Base-by-base conservation (phyloP, 306 rosid species). In the Carpinus viminea region DNA sequence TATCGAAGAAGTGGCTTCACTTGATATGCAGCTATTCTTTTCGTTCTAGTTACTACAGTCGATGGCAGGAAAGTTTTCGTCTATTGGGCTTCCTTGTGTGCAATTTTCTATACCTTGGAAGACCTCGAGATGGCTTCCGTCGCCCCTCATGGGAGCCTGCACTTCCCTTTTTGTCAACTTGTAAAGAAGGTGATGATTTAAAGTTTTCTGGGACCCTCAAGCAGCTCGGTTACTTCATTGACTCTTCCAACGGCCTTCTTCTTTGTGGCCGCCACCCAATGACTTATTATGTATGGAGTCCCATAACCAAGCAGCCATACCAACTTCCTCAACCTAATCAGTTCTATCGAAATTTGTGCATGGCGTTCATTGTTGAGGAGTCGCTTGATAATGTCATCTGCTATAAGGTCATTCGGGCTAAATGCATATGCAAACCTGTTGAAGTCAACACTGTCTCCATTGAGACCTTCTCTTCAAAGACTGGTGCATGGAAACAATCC, bases 101-200 rank as follows among this genome's bases (percentile, higher is more conserved):
- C 88, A 90, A 90, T 77, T 80, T 74, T 76, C 75, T 87, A 20
- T 92, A 92, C 74, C 90, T 92, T 62, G 88, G 88, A 70, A 86
- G 89, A 75, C 90, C 87, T 15, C 77, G 89, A 7, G 84, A 89
- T 51, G 92, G 94, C 43, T 75, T 65, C 46, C 80, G 77, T 10
- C 93, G 96, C 20, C 93, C 97, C 9, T n/a, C 65, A 31, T 86
- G 76, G 53, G 96, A 92, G 80, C 97, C 91, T 66, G 87, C 93
- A 26, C 87, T 92, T 74, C 90, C 90, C 1, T 81, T 90, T 24
- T 82, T 92, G 80, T 86, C 97, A 57, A 82, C 96, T 62, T 89
- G 92, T 79, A 85, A 84, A 81, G 97, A 92, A 46, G 92, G 97
- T 70, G 93, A 92, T 84, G 94, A 90, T 83, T 60, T 92, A 76